Base-by-base conservation (phyloP, 1,284 basidiomycete genomes). In the Trichosporon faecale region DNA sequence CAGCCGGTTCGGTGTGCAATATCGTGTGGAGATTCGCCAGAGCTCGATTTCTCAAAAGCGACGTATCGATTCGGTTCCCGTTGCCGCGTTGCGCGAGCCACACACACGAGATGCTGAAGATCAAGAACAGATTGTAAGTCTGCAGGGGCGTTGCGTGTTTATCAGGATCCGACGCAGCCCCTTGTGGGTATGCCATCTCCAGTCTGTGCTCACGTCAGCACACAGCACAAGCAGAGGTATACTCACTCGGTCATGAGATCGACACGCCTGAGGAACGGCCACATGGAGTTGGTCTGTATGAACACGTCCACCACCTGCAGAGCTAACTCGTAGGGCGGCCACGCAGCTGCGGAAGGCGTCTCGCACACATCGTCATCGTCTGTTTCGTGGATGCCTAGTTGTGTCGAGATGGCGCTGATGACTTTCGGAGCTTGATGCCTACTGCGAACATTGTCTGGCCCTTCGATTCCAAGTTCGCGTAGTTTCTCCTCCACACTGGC, bases 231-330 rank as follows among this genome's bases (percentile, higher is more conserved):
- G 33, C 33, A 3, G 11, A n/a, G 14, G 18, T 9, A 2, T 21
- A 40, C 61, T 5, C 18, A 64, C 61, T 64, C 61, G 6, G 31
- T 64, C 61, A 64, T 64, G 3, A 64, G 33, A 18, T 64, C 61
- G 23, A 64, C 61, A 1, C 61, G 61, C 33, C 61, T 35, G 8
- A 64, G 29, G 35, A 64, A 35, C 7, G 61, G 61, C 61, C 61
- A 64, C 61, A 64, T 35, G n/a, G 61, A 64, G 33, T 64, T 64
- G 16, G 61, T 64, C 29, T 37, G 31, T 12, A 64, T 14, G 18
- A 64, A 64, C 3, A 64, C 61, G 61, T 64, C 61, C 2, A 64
- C 61, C 9, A 64, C 61, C 21, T 64, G 61, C 61, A 64, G 31
- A 29, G 61, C 61, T 4, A 64, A 33, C 61, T 64, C 61, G 18